Conservation (phyloP, 345 rosid species). For the Lepidium didymum region DNA sequence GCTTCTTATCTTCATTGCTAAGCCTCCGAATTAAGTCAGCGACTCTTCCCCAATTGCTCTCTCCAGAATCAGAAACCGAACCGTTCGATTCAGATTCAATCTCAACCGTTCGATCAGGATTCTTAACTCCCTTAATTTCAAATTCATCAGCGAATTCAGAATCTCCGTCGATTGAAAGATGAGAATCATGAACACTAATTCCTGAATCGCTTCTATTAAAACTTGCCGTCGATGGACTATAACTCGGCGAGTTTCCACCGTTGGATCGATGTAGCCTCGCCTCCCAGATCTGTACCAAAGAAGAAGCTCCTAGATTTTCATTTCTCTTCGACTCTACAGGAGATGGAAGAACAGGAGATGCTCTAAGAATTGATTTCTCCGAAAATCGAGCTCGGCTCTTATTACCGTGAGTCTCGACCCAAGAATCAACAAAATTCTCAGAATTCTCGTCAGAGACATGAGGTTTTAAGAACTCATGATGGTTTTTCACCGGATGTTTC, state of each 20-base stretch:
- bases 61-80: slow-evolving; percentile 27
- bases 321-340: slow-evolving; percentile 2
- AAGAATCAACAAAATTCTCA: slow-evolving; percentile 11
- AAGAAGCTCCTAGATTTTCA: slow-evolving; percentile 48
- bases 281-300: slow-evolving; percentile 94
- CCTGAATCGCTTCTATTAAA: slow-evolving; percentile 14
- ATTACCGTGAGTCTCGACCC: slow-evolving; percentile 2
- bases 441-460: slow-evolving; percentile 27
- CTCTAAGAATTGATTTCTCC: background rate
- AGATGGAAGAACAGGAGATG: background rate
- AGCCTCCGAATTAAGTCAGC: slow-evolving; percentile 56
- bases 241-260: slow-evolving; percentile 18
- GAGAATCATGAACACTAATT: slow-evolving; percentile 10
- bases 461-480: background rate
- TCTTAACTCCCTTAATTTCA: slow-evolving; percentile 6
- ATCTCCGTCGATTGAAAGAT: background rate
- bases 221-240: background rate
- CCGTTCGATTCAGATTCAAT: slow-evolving; percentile 18
- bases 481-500: slow-evolving; percentile 38
- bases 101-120: slow-evolving; percentile 11
- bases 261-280: slow-evolving; percentile 50
- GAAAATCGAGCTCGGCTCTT: background rate
- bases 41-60: slow-evolving; percentile 46
- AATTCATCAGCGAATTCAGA: slow-evolving; percentile 6
- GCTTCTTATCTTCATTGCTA: slow-evolving; percentile 22